Conservation (phyloP, 2,329 filamentous ascomycete genomes). For the Alternaria triticimaculans region DNA sequence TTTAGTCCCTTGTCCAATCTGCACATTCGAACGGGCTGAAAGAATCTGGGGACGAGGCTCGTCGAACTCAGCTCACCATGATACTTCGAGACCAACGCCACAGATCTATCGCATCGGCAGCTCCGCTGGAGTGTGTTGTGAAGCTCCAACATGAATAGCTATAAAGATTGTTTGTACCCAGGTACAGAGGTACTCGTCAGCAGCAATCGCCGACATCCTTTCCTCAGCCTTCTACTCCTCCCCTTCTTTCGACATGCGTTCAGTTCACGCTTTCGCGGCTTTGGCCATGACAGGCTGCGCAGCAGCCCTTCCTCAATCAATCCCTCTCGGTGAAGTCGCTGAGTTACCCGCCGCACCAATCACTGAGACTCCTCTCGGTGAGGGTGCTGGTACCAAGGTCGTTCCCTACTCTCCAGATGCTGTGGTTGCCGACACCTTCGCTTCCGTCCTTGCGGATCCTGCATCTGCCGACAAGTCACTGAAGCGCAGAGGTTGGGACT, state of each 20-base stretch:
- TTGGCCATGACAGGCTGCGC: background rate
- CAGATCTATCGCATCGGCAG: background rate
- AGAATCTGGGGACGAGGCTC: background rate
- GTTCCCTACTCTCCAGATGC: background rate
- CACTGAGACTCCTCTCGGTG: background rate
- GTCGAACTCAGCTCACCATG: background rate
- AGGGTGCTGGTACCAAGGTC: background rate
- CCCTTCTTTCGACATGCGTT: background rate
- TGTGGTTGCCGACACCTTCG: background rate
- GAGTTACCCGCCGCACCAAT: background rate
- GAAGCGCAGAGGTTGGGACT: background rate
- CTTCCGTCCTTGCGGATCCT: background rate
- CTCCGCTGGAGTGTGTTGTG: background rate
- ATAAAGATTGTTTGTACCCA: background rate
- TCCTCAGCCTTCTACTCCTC: background rate
- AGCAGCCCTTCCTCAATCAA: background rate
- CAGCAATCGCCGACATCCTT: background rate
- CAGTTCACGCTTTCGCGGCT: background rate
- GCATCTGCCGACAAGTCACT: background rate
- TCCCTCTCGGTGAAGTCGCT: background rate
- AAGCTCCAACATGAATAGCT: background rate
- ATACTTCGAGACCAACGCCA: background rate
- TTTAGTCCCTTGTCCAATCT: background rate
- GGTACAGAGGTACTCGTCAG: background rate
- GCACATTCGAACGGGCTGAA: background rate